These are phyloP conservation scores for Ceratobasidium sp. DNA, from an alignment of 1,284 basidiomycete genomes.

Conservation along the genomic window DNA sequence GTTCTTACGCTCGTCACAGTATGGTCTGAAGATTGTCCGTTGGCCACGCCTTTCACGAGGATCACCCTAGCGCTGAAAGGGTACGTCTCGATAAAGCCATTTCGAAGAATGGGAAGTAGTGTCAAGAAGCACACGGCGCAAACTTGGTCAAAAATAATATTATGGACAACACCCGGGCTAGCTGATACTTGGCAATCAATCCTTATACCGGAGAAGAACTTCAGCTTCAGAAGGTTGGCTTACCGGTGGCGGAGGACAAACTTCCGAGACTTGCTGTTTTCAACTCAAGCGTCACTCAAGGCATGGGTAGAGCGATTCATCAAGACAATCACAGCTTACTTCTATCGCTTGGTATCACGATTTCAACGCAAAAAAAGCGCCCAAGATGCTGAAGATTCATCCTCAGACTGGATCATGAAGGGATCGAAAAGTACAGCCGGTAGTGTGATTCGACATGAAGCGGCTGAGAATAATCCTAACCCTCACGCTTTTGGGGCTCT, in stretches of 20 bases:
- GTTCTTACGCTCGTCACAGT: background rate
- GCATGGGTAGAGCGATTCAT: background rate
- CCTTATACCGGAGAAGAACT: background rate
- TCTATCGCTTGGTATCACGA: background rate
- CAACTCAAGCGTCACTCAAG: background rate
- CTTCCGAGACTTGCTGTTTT: background rate
- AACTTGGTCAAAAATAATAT: background rate
- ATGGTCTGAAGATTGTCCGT: slow-evolving; percentile 2
- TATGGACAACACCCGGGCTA: background rate
- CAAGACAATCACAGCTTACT: background rate
- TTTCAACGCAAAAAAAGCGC: background rate
- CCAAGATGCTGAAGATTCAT: background rate
- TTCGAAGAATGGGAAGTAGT: background rate
- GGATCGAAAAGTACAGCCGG: background rate
- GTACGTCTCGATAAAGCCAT: background rate
- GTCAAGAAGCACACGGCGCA: background rate
- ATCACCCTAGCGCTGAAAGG: background rate
- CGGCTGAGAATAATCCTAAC: background rate
- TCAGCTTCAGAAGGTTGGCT: background rate
- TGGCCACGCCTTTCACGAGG: slow-evolving; percentile 9
- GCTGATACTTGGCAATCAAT: background rate
- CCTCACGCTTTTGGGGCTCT: background rate
- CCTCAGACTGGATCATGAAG: slow-evolving; percentile 2
- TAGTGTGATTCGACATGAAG: background rate
- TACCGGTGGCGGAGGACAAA: background rate